Base-by-base conservation (phyloP, 257 asterid species). In the Fraxinus excelsior region DNA sequence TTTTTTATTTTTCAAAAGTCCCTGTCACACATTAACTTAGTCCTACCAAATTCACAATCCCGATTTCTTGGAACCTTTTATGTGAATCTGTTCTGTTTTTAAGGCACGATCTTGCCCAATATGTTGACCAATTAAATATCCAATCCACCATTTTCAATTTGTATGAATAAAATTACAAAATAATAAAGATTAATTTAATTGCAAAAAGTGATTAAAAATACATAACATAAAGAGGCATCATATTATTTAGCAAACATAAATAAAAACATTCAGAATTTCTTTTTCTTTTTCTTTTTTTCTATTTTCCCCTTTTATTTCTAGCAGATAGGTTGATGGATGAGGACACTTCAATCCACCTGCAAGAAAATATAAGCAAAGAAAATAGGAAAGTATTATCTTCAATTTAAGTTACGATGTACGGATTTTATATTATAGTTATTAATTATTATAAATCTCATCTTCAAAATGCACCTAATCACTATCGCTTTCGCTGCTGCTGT, bases 401-500 rank as follows among this genome's bases (percentile, higher is more conserved):
- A 31, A 49, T 6, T 1, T 35, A 2, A 73, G 28, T 11, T 28
- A 13, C 19, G 25, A 44, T 18, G 73, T 38, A 13, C 23, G 7
- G 53, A 31, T 7, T 25, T 6, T 10, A 56, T 34, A 56, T 10
- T 8, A 9, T 44, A 12, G 14, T 44, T 44, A 16, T 46, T 16
- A 12, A 46, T 37, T 0, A 46, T 46, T 46, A 13, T 46, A 46
- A 11, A 2, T 7, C 9, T 4, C 56, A 46, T 46, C n/a, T 12
- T 46, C 7, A 4, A 18, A 7, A 53, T 21, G 29, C 1, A 23
- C 4, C 74, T 23, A 83, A 74, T 91, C 96, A 82, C 89, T 86
- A 64, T 81, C 87, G 85, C 96, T 90, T 0, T 44, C 53, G 85
- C 87, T 83, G 80, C 78, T 80, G 83, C 85, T 77, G 34, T 78